These are phyloP conservation scores for Clavispora phyllophila DNA, from an alignment of 805 yeast genomes.

Conservation along the genomic window DNA sequence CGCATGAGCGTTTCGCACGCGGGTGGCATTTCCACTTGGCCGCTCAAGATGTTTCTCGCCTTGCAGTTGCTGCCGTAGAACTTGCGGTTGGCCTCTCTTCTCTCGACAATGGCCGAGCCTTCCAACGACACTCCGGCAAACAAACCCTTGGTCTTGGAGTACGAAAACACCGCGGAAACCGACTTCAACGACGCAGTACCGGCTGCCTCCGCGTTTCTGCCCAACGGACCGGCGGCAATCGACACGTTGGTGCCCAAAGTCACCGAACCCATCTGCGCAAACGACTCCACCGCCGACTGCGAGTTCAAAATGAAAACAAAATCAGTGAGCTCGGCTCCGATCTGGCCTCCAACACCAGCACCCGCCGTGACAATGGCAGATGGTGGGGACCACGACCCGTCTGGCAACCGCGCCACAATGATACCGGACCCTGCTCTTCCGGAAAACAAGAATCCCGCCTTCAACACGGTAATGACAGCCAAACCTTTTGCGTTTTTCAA, in stretches of 20 bases:
- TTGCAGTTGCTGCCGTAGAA: slow-evolving; percentile 87
- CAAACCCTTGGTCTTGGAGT: slow-evolving; percentile 92
- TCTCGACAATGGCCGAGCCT: slow-evolving; percentile 93
- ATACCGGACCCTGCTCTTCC: slow-evolving; percentile 98
- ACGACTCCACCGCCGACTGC: slow-evolving; percentile 83
- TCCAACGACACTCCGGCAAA: slow-evolving; percentile 97
- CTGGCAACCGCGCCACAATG: slow-evolving; percentile 87
- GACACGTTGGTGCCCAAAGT: slow-evolving; percentile 94
- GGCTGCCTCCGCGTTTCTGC: slow-evolving; percentile 96
- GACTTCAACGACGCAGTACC: slow-evolving; percentile 86
- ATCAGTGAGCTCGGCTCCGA: slow-evolving; percentile 95
- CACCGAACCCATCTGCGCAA: slow-evolving; percentile 89
- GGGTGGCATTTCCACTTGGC: slow-evolving; percentile 90
- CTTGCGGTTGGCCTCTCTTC: slow-evolving; percentile 94
- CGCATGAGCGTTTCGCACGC: slow-evolving; percentile 84
- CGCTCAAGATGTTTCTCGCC: slow-evolving; percentile 78
- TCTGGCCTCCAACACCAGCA: slow-evolving; percentile 98
- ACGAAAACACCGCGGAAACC: slow-evolving; percentile 87
- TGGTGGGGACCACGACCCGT: slow-evolving; percentile 97
- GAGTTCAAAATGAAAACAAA: slow-evolving; percentile 90
- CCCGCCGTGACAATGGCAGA: slow-evolving; percentile 94
- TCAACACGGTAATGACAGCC: slow-evolving; percentile 87
- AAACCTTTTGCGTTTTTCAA: slow-evolving; percentile 88
- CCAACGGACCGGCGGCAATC: slow-evolving; percentile 96
- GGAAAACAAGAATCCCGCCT: slow-evolving; percentile 93